A percentile compares a stretch with the other conserved stretches of the same genome.
Conservation (phyloP, 1,284 basidiomycete species). For the Tylopilus orsonianus region DNA sequence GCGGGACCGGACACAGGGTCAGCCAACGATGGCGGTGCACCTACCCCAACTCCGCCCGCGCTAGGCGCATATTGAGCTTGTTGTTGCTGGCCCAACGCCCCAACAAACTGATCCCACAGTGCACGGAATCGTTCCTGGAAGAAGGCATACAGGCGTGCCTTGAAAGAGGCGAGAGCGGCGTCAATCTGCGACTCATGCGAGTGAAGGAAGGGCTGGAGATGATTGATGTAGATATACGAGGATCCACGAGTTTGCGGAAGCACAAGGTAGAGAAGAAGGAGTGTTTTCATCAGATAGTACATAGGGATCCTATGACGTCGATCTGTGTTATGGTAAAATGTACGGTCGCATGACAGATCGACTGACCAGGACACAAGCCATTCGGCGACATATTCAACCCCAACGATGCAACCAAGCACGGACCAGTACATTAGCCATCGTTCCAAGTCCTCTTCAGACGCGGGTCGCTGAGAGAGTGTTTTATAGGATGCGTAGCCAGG, state of each 20-base stretch:
- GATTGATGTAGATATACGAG: slow-evolving; percentile 73
- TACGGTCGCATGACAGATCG: slow-evolving; percentile 9
- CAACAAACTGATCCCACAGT: slow-evolving; percentile 60
- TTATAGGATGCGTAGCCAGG: slow-evolving; percentile 88
- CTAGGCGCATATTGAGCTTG: slow-evolving; percentile 25
- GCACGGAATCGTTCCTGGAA: slow-evolving; percentile 61
- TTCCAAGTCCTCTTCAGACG: slow-evolving; percentile 76
- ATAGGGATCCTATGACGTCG: slow-evolving; percentile 71
- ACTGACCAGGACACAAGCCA: slow-evolving; percentile 81
- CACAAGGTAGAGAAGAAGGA: slow-evolving; percentile 85
- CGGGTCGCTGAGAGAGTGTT: slow-evolving; percentile 74
- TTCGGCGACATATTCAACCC: slow-evolving; percentile 75
- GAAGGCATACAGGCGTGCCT: slow-evolving; percentile 59
- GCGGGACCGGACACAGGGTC: slow-evolving; percentile 64
- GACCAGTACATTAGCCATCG: slow-evolving; percentile 92
- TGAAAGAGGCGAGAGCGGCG: slow-evolving; percentile 61
- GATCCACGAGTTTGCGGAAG: slow-evolving; percentile 89
- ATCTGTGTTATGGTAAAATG: slow-evolving; percentile 7
- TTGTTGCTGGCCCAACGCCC: slow-evolving; percentile 43
- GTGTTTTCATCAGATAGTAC: slow-evolving; percentile 81
- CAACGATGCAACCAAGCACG: slow-evolving; percentile 75
- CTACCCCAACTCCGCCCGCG: slow-evolving; percentile 29
- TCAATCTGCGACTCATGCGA: slow-evolving; percentile 81
- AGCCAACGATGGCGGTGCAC: slow-evolving; percentile 46
- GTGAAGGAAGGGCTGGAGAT: slow-evolving; percentile 78